Conservation (phyloP, 306 rosid species). For the Alnus rubra region DNA sequence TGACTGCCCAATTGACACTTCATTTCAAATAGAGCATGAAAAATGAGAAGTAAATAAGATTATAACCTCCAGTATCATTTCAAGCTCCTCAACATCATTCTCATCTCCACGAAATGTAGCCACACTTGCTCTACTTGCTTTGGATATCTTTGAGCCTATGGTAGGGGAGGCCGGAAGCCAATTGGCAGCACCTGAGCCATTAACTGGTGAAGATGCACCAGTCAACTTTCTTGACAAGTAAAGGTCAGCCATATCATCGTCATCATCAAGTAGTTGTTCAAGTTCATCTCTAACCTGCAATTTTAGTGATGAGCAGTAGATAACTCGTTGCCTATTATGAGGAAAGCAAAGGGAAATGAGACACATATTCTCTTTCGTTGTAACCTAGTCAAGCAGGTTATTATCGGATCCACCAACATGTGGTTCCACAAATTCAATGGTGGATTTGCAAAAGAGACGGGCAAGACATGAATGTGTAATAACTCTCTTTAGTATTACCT, state of each 20-base stretch:
- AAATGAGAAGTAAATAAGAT: conserved; percentile 18
- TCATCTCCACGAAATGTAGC: conserved; percentile 62
- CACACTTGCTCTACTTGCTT: conserved; percentile 80
- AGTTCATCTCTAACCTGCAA: conserved; percentile 86
- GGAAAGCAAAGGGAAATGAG: conserved; percentile 7
- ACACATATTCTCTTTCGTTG: conserved; percentile 9
- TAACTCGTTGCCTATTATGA: background rate
- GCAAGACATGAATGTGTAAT: no score
- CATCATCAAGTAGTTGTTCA: conserved; percentile 92
- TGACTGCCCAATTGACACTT: conserved; percentile 18
- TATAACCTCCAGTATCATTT: conserved; percentile 84
- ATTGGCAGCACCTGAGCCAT: conserved; percentile 62
- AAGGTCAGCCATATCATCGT: conserved; percentile 96
- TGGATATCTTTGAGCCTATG: conserved; percentile 67
- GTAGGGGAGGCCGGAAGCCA: conserved; percentile 64
- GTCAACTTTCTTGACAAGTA: conserved; percentile 85
- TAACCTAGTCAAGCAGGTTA: conserved; percentile 15
- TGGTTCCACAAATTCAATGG: background rate
- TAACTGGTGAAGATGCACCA: conserved; percentile 65
- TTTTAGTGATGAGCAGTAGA: background rate
- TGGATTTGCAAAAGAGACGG: no score
- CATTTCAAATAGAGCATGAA: background rate
- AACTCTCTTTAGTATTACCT: no score
- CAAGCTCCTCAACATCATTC: conserved; percentile 82
- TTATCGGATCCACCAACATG: background rate